Conservation (phyloP, 495 filamentous ascomycete genomes). For the Talaromyces trachyspermus region DNA sequence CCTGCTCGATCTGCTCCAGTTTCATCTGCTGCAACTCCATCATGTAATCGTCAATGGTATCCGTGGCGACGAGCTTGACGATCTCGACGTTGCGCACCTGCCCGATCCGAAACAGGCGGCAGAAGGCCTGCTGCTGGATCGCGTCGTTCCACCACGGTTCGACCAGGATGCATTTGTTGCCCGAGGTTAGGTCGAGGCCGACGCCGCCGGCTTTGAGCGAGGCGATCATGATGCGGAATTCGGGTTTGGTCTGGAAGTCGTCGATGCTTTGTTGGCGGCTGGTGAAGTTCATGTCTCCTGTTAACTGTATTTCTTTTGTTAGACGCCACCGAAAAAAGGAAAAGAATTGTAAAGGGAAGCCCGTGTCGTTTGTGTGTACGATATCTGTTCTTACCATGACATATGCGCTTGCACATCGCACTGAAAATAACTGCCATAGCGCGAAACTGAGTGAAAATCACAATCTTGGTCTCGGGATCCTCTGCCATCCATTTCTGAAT, state of each 20-base stretch:
- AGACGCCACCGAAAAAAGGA: background rate
- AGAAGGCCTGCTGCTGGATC: constrained; percentile 48
- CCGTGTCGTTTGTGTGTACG: no score
- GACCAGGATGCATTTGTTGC: constrained; percentile 49
- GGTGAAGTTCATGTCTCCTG: constrained; percentile 20
- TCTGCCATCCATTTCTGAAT: constrained; percentile 27
- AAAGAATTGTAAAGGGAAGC: background rate
- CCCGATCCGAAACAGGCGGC: constrained; percentile 55
- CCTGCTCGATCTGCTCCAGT: constrained; percentile 16
- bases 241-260: constrained; percentile 18
- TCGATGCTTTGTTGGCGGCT: constrained; percentile 23
- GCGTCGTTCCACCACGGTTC: constrained; percentile 57
- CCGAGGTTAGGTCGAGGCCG: constrained; percentile 46
- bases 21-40: constrained; percentile 28
- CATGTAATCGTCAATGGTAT: constrained; percentile 47
- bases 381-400: constrained; percentile 17
- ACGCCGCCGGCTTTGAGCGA: constrained; percentile 39
- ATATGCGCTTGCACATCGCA: constrained; percentile 19
- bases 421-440: constrained; percentile 23
- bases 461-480: constrained; percentile 27
- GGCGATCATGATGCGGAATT: constrained; percentile 32
- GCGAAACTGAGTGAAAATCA: constrained; percentile 35
- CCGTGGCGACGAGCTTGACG: constrained; percentile 40
- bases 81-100: constrained; percentile 48
- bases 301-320: no score